phyloP scores from a whole-genome alignment of 2,329 filamentous ascomycete species.

The Westerdykella ornata region DNA sequence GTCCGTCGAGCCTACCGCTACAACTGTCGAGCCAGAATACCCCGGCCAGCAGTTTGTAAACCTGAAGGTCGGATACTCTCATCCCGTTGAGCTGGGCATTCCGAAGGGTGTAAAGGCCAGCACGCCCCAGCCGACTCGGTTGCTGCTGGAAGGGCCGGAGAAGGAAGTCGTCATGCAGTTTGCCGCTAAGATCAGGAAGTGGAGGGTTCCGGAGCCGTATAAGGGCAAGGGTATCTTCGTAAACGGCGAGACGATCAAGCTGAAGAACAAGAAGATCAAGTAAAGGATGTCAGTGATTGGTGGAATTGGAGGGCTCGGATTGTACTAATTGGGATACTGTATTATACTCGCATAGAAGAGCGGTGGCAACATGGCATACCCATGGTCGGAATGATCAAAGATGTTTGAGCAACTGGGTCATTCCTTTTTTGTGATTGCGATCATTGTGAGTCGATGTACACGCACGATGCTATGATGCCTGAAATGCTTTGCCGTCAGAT shows the following conservation, averaged over 20 bases:
- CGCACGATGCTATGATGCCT: no score
- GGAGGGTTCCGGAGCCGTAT: conserved; percentile 92
- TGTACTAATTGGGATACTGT: conserved; percentile 13
- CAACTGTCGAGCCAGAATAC: conserved; percentile 60
- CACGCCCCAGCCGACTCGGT: conserved; percentile 82
- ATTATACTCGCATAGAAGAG: not conserved
- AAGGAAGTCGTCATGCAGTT: conserved; percentile 85
- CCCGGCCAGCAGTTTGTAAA: conserved; percentile 82
- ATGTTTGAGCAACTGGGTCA: no score
- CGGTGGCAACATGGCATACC: not conserved
- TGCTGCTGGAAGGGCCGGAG: conserved; percentile 81
- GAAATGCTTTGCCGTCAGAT: no score
- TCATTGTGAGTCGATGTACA: not conserved
- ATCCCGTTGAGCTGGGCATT: conserved; percentile 84
- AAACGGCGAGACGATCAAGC: conserved; percentile 92
- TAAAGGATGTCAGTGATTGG: conserved; percentile 15
- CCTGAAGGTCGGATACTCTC: conserved; percentile 92
- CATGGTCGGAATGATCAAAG: not conserved
- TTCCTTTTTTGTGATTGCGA: not conserved
- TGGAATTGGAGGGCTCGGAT: conserved; percentile 7
- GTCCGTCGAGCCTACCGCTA: conserved; percentile 69
- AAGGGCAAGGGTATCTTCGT: conserved; percentile 99
- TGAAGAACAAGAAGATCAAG: conserved; percentile 80
- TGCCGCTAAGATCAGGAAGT: conserved; percentile 78
- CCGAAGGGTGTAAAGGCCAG: conserved; percentile 78